Conservation (phyloP, 805 yeast species). For the Barnettozyma salicaria region DNA sequence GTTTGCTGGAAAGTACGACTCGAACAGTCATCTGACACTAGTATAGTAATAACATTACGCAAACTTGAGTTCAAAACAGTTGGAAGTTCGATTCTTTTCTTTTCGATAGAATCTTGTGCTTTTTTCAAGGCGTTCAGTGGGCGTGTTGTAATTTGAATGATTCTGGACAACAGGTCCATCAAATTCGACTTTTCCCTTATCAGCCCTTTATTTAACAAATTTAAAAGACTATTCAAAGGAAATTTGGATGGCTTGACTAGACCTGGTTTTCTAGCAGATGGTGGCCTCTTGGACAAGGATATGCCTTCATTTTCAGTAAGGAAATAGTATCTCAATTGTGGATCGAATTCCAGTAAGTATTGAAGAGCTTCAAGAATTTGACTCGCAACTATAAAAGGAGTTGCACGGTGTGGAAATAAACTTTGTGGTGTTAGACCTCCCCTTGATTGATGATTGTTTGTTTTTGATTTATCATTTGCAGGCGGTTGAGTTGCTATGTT, state of each 20-base stretch:
- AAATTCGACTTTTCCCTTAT: constrained; percentile 67
- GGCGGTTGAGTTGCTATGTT: constrained; percentile 23
- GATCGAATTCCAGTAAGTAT: constrained; percentile 59
- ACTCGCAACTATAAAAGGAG: constrained; percentile 66
- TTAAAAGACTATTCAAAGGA: constrained; percentile 67
- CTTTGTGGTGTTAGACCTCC: constrained; percentile 7
- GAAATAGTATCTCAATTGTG: constrained; percentile 66
- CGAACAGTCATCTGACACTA: constrained; percentile 79
- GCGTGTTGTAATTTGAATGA: constrained; percentile 70
- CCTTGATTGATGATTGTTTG: constrained; percentile 5
- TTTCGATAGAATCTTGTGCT: constrained; percentile 22
- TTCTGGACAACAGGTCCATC: constrained; percentile 70
- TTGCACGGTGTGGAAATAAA: constrained; percentile 48
- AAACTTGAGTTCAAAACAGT: constrained; percentile 57
- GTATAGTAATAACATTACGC: constrained; percentile 55
- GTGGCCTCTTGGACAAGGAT: constrained; percentile 30
- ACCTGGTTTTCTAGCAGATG: constrained; percentile 30
- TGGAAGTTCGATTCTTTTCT: constrained; percentile 44
- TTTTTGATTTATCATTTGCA: constrained; percentile 12
- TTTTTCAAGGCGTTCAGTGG: constrained; percentile 55
- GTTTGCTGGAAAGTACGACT: constrained; percentile 81
- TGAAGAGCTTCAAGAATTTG: constrained; percentile 75
- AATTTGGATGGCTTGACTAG: constrained; percentile 43
- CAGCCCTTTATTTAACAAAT: constrained; percentile 54
- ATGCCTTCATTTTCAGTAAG: constrained; percentile 67